Percentiles rank a stretch among this genome's conserved stretches.
phyloP scores from a whole-genome alignment of 257 asterid genomes.

The Petrea volubilis region DNA sequence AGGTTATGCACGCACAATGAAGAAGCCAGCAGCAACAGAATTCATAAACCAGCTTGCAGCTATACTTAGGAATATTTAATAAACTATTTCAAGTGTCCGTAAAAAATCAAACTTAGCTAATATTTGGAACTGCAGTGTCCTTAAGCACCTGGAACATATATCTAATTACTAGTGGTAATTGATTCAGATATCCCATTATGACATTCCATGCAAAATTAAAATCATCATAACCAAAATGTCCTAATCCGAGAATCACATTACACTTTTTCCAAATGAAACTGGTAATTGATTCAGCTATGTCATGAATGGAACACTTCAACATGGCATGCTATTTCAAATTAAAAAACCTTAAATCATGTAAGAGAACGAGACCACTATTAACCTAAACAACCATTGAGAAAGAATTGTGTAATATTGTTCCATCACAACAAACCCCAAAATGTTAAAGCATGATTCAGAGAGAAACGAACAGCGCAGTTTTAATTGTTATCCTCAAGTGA shows the following conservation, averaged over 20 bases:
- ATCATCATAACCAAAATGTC: background rate
- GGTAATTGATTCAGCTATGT: background rate
- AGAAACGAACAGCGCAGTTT: too few species aligned
- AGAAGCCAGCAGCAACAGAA: too few species aligned
- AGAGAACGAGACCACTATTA: too few species aligned
- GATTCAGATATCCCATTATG: background rate
- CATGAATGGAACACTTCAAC: background rate
- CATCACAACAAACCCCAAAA: background rate
- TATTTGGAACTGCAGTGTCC: slow-evolving; percentile 8
- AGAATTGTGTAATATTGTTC: too few species aligned
- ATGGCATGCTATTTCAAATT: background rate
- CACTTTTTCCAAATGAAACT: background rate
- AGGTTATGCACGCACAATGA: too few species aligned
- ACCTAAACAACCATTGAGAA: background rate
- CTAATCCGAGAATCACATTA: background rate
- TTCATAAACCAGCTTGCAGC: too few species aligned
- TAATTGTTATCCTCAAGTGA: background rate
- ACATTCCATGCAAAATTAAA: background rate
- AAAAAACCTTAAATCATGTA: background rate
- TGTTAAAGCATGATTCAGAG: background rate
- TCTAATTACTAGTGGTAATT: background rate
- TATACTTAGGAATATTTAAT: background rate
- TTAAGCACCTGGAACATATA: background rate
- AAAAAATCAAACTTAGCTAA: background rate
- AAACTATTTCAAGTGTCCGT: background rate